phyloP scores from a whole-genome alignment of 768 basidiomycete species.

The Pleurotus eryngii region DNA sequence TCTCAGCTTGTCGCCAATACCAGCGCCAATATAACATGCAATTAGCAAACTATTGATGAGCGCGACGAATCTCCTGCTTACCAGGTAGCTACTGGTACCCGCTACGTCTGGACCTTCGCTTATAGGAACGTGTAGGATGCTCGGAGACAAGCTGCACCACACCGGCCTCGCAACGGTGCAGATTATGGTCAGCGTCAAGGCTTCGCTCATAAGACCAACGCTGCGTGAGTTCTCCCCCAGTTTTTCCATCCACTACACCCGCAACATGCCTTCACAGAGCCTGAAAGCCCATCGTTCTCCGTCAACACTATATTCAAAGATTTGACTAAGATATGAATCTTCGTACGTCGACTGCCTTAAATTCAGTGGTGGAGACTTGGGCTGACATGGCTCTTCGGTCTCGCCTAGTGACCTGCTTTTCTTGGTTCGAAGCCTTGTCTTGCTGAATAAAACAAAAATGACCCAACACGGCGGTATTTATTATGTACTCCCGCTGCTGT shows the following conservation, averaged over 20 bases:
- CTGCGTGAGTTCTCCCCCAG: not conserved
- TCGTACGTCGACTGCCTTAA: too few species aligned
- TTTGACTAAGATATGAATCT: too few species aligned
- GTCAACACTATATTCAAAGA: too few species aligned
- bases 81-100: not conserved
- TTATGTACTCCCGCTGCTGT: too few species aligned
- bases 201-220: not conserved
- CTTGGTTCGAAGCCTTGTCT: too few species aligned
- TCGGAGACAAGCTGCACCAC: not conserved
- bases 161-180: not conserved
- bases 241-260: slow-evolving; percentile 77
- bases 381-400: too few species aligned
- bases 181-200: not conserved
- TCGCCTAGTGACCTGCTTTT: too few species aligned
- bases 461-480: too few species aligned
- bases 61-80: not conserved
- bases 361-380: too few species aligned
- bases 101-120: not conserved
- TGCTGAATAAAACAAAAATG: too few species aligned
- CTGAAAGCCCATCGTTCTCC: too few species aligned
- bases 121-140: not conserved
- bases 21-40: not conserved
- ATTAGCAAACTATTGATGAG: not conserved
- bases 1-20: not conserved
- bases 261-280: slow-evolving; percentile 14